These are phyloP conservation scores for Trichoderma asperelloides DNA, from an alignment of 495 filamentous ascomycete genomes.

Conservation along the genomic window DNA sequence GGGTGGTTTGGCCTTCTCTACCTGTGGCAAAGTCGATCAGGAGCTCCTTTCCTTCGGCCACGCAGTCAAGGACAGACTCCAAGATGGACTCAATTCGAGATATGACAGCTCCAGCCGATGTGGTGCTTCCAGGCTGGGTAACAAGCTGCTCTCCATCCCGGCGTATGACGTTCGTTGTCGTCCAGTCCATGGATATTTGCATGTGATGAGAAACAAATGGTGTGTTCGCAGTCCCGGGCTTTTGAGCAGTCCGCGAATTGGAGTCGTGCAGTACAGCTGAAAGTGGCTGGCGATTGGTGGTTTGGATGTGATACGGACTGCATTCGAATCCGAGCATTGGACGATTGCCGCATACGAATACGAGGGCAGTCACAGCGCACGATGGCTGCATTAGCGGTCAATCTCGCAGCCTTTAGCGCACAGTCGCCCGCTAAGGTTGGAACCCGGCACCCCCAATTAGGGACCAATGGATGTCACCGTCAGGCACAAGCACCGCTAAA, in stretches of 20 bases:
- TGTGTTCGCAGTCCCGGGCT: background rate
- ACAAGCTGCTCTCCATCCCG: background rate
- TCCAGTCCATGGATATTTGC: background rate
- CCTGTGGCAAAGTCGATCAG: conserved; percentile 30
- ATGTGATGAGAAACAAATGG: background rate
- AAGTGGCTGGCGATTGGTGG: background rate
- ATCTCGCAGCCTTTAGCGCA: no score
- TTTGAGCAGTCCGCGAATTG: background rate
- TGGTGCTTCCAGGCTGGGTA: conserved; percentile 9
- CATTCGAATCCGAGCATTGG: no score
- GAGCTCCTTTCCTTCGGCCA: conserved; percentile 33
- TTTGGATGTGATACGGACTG: background rate
- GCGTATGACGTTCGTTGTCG: background rate
- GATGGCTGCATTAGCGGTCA: no score
- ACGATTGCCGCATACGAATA: no score
- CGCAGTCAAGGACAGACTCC: conserved; percentile 39
- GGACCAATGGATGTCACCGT: no score
- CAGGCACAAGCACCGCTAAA: no score
- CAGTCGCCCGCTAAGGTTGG: no score
- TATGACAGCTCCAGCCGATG: conserved; percentile 25
- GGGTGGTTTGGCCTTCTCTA: conserved; percentile 15
- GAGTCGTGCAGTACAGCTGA: background rate
- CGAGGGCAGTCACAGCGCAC: no score
- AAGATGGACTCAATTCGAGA: conserved; percentile 45
- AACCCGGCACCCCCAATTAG: no score